Conservation (phyloP, 106 monocot genomes). For the Phalaenopsis aphrodite region DNA sequence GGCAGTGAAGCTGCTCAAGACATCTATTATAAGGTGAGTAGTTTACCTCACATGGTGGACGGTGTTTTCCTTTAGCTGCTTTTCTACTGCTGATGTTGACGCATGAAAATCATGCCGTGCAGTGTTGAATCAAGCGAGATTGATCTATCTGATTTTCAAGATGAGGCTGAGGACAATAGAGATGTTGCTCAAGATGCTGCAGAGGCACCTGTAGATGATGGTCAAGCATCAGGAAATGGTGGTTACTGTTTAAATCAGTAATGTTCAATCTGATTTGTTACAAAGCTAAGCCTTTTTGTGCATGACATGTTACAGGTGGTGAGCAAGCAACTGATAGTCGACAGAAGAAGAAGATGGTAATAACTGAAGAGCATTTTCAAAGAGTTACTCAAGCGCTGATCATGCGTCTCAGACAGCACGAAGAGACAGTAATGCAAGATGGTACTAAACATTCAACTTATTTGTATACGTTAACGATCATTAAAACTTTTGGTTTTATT, state of each 20-base stretch:
- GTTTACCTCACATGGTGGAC: neutral
- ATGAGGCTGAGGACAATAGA: constrained; percentile 35
- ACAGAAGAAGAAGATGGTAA: constrained; percentile 66
- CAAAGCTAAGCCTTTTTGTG: neutral
- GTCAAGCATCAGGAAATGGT: constrained; percentile 36
- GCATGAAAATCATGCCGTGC: constrained; percentile 14
- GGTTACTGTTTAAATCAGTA: constrained; percentile 22
- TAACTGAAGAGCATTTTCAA: constrained; percentile 89
- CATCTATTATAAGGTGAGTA: constrained; percentile 89
- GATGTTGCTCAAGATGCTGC: constrained; percentile 24
- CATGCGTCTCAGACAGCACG: constrained; percentile 80
- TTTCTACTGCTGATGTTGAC: neutral
- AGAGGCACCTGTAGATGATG: constrained; percentile 21
- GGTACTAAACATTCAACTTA: constrained; percentile 36
- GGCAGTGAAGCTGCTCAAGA: constrained; percentile 92
- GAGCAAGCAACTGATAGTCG: constrained; percentile 24
- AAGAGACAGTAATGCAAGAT: constrained; percentile 65
- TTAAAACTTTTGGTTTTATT: neutral
- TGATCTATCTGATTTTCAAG: constrained; percentile 97
- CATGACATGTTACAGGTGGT: constrained; percentile 20
- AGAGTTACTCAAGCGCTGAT: constrained; percentile 78
- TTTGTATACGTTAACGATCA: neutral
- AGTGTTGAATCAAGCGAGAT: constrained; percentile 99
- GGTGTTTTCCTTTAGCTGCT: neutral
- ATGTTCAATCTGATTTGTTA: neutral